These are phyloP conservation scores for Actinomucor elegans DNA, from an alignment of 371 early-diverging fungal species.

Conservation along the genomic window DNA sequence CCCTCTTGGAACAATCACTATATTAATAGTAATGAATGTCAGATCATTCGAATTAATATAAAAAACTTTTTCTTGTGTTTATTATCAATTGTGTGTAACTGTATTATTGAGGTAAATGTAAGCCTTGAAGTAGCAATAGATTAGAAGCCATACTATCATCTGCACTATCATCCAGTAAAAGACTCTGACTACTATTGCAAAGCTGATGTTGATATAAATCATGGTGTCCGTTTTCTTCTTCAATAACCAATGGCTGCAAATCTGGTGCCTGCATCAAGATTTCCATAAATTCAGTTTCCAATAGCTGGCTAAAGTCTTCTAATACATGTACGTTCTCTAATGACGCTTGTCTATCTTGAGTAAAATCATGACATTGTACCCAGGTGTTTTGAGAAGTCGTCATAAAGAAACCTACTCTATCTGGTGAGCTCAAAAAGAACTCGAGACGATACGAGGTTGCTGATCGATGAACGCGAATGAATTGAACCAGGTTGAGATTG, in stretches of 20 bases:
- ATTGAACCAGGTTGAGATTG: slow-evolving; percentile 51
- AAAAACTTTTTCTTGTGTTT: no score
- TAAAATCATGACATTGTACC: slow-evolving; percentile 73
- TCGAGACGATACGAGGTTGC: slow-evolving; percentile 6
- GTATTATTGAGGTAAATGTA: slow-evolving; percentile 19
- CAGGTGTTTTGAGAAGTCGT: slow-evolving; percentile 32
- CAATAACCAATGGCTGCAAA: slow-evolving; percentile 13
- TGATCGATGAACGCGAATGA: slow-evolving; percentile 39
- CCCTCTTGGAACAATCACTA: no score
- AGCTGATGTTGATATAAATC: not conserved
- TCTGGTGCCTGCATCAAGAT: slow-evolving; percentile 23
- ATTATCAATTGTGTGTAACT: no score
- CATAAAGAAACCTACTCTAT: slow-evolving; percentile 52
- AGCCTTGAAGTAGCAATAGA: slow-evolving; percentile 16
- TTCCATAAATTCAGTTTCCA: slow-evolving; percentile 28
- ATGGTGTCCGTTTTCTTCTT: slow-evolving; percentile 10
- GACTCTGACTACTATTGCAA: slow-evolving; percentile 1
- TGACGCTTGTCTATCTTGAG: slow-evolving; percentile 64
- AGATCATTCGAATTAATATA: no score
- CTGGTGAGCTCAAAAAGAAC: slow-evolving; percentile 18
- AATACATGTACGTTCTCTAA: slow-evolving; percentile 29
- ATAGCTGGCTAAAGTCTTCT: slow-evolving; percentile 30
- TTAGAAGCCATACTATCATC: slow-evolving; percentile 11
- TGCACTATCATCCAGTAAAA: not conserved
- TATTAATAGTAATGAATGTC: no score